These are phyloP conservation scores for Nidularia sp. DNA, from an alignment of 768 basidiomycete species.

Conservation along the genomic window DNA sequence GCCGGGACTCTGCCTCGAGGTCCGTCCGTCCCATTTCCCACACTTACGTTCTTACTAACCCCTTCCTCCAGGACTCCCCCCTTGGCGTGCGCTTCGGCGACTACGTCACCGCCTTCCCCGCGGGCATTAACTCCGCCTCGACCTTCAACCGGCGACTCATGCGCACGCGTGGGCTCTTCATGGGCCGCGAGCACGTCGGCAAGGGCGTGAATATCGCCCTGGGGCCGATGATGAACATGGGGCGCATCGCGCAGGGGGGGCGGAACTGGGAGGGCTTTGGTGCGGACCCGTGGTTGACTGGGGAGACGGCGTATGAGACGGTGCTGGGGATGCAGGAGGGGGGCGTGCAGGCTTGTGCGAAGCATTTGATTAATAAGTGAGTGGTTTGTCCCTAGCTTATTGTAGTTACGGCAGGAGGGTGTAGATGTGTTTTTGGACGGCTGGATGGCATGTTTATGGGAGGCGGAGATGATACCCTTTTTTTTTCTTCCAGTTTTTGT, in stretches of 20 bases:
- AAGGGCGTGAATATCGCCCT: constrained; percentile 85
- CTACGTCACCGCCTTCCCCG: constrained; percentile 74
- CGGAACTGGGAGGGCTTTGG: constrained; percentile 97
- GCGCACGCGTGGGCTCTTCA: constrained; percentile 67
- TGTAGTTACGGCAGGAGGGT: too few relatives aligned
- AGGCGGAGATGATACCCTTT: neutral
- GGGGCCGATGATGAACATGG: constrained; percentile 86
- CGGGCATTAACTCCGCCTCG: constrained; percentile 73
- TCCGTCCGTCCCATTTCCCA: constrained; percentile 12
- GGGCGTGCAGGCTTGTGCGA: constrained; percentile 85
- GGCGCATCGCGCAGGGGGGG: constrained; percentile 72
- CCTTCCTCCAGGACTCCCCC: constrained; percentile 51
- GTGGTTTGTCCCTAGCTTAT: too few relatives aligned
- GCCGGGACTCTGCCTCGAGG: constrained; percentile 73
- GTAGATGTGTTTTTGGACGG: too few relatives aligned
- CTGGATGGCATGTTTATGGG: too few relatives aligned
- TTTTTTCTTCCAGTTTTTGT: neutral
- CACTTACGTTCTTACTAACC: neutral
- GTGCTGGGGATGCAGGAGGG: constrained; percentile 74
- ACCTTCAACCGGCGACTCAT: constrained; percentile 79
- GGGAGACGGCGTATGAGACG: constrained; percentile 77
- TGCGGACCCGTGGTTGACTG: constrained; percentile 82
- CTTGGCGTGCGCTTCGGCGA: constrained; percentile 77
- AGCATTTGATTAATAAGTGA: constrained; percentile 77
- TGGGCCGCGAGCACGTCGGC: constrained; percentile 79